Percentiles rank a stretch among this genome's conserved stretches.
phyloP scores from a whole-genome alignment of 805 yeast genomes.

The Yarrowia porcina region DNA sequence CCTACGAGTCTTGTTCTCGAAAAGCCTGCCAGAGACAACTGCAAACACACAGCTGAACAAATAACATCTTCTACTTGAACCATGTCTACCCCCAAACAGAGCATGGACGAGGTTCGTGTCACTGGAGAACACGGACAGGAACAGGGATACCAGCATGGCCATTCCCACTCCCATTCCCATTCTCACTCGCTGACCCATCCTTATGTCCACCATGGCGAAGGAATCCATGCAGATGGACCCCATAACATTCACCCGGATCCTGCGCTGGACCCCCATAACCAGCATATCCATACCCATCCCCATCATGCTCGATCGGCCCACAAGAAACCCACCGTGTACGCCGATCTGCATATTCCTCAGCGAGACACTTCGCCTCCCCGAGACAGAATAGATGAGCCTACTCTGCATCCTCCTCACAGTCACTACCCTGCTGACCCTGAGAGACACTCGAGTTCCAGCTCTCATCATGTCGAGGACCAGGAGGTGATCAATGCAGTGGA shows the following conservation, averaged over 20 bases:
- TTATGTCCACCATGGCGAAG: constrained; percentile 12
- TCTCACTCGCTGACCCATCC: background rate
- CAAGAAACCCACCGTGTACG: constrained; percentile 30
- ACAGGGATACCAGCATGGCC: background rate
- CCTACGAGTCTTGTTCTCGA: constrained; percentile 1
- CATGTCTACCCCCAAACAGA: background rate
- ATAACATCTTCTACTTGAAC: background rate
- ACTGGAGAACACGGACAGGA: constrained; percentile 9
- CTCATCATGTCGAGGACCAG: constrained; percentile 1
- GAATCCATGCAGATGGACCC: constrained; percentile 5
- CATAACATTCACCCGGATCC: constrained; percentile 32
- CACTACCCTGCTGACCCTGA: constrained; percentile 16
- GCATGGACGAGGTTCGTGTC: background rate
- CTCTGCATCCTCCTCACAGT: constrained; percentile 6
- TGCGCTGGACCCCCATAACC: constrained; percentile 38
- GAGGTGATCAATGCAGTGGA: background rate
- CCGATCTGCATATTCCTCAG: constrained; percentile 28
- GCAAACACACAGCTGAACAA: background rate
- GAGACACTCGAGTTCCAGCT: background rate
- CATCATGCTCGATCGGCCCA: constrained; percentile 36
- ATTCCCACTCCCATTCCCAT: background rate
- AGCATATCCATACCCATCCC: constrained; percentile 36
- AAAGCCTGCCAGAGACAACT: too few species aligned
- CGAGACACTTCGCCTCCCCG: constrained; percentile 29
- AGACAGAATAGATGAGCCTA: constrained; percentile 27